Base-by-base conservation (phyloP, 306 rosid genomes). In the Albizia julibrissin region DNA sequence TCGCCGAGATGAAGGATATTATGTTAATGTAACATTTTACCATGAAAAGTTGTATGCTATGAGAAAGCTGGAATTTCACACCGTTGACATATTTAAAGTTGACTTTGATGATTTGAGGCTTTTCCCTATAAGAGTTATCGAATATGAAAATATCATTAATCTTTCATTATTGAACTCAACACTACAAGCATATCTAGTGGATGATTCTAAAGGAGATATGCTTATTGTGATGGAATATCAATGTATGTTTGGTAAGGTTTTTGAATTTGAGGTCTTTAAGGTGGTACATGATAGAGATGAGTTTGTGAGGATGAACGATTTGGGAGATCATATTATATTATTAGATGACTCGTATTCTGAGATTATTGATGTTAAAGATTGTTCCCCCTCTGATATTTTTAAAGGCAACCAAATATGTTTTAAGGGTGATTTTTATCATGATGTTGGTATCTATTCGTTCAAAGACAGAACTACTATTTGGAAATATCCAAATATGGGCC, bases 161-260 rank as follows among this genome's bases (percentile, higher is more conserved):
- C 11, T n/a, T 54, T 7, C 24, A 2, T 7, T 21, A 54, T 3
- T 4, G 50, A 21, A 34, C 39, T 21, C n/a, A 3, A 1, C 6
- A 19, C 3, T 3, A 7, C 64, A n/a, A 9, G 64, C 64, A 8
- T n/a, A 19, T 56, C 14, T 56, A n/a, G 29, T 56, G 64, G 27
- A 56, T 14, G 54, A 49, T 49, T n/a, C 27, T n/a, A 10, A 34
- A 5, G 39, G 27, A n/a, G 9, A n/a, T 52, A 4, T 34, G 24
- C 9, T 56, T 0, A 13, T 21, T 56, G 64, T 56, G 26, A 56
- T 21, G 64, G 4, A n/a, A 19, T n/a, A 56, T n/a, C 13, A 22
- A 0, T 1, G 2, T 2, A n/a, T 8, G 26, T 9, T n/a, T n/a
- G 3, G 14, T 7, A 2, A 6, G 0, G 0, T 10, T 54, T 54